Percentiles rank a stretch among this genome's conserved stretches.
Conservation (phyloP, 1,284 basidiomycete genomes). For the Marasmius sp. region DNA sequence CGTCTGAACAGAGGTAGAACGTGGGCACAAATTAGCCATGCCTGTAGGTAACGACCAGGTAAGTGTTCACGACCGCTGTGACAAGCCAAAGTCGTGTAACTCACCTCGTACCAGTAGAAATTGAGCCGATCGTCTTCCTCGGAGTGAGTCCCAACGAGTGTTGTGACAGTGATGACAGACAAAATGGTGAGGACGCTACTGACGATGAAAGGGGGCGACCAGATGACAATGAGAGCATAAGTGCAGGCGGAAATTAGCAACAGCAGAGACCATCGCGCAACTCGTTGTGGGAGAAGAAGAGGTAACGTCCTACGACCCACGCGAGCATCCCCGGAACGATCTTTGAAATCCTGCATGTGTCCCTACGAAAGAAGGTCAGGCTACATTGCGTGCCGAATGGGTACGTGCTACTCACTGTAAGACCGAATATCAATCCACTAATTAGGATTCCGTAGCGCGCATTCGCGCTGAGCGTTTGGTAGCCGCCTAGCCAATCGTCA, state of each 20-base stretch:
- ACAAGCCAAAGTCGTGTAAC: not conserved
- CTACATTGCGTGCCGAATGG: not conserved
- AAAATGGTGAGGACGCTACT: not conserved
- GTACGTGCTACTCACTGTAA: constrained; percentile 20
- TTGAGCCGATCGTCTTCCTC: not conserved
- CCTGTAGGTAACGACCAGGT: not conserved
- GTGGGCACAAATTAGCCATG: constrained; percentile 1
- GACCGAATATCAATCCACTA: constrained; percentile 27
- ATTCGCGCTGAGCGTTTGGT: constrained; percentile 16
- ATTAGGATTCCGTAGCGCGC: constrained; percentile 19
- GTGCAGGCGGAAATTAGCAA: not conserved
- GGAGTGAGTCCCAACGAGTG: not conserved
- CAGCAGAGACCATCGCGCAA: not conserved
- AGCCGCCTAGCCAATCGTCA: constrained; percentile 11
- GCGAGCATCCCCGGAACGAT: constrained; percentile 28
- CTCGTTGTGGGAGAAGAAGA: constrained; percentile 20
- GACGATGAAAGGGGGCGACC: not conserved
- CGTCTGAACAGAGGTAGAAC: not conserved
- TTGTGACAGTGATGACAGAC: not conserved
- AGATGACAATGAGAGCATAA: not conserved
- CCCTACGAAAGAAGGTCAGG: constrained; percentile 9
- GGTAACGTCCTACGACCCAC: constrained; percentile 32
- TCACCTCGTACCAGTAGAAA: constrained; percentile 1
- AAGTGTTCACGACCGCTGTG: not conserved
- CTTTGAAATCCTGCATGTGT: constrained; percentile 34